Conservation (phyloP, 163 green algal species). For the Scenedesmus sp. region DNA sequence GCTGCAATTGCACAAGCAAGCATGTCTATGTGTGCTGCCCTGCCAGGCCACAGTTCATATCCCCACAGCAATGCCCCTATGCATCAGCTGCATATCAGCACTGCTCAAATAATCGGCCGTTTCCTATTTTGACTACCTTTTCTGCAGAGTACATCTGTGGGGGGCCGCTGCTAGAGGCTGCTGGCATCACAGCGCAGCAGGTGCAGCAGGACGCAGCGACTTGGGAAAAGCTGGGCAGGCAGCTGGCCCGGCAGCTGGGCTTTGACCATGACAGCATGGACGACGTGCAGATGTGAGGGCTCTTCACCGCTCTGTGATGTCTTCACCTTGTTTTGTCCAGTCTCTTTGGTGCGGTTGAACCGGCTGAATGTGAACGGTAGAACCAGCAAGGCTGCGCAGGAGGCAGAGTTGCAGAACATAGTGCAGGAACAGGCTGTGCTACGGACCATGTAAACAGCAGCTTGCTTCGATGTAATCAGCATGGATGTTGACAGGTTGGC, state of each 20-base stretch:
- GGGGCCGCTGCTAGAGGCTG: conserved; percentile 71
- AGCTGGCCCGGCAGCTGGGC: conserved; percentile 64
- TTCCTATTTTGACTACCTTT: background rate
- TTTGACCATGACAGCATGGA: conserved; percentile 67
- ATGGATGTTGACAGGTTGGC: too few relatives aligned
- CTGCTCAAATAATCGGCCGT: background rate
- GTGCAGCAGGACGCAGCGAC: conserved; percentile 56
- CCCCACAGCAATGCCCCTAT: background rate
- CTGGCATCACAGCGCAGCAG: conserved; percentile 52
- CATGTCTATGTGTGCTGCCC: background rate
- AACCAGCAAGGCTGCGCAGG: too few relatives aligned
- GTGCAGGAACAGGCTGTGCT: too few relatives aligned
- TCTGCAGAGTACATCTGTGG: conserved; percentile 71
- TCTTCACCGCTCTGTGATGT: too few relatives aligned
- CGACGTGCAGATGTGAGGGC: conserved; percentile 57
- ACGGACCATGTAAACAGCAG: too few relatives aligned
- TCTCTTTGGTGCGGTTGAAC: background rate
- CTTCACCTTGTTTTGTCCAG: background rate
- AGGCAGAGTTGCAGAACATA: too few relatives aligned
- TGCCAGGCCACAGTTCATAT: background rate
- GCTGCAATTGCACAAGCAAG: background rate
- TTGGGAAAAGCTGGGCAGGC: conserved; percentile 66
- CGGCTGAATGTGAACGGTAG: too few relatives aligned
- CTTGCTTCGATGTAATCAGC: too few relatives aligned
- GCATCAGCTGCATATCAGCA: background rate